These are phyloP conservation scores for Didymella keratinophila DNA, from an alignment of 2,329 filamentous ascomycete genomes.

Conservation along the genomic window DNA sequence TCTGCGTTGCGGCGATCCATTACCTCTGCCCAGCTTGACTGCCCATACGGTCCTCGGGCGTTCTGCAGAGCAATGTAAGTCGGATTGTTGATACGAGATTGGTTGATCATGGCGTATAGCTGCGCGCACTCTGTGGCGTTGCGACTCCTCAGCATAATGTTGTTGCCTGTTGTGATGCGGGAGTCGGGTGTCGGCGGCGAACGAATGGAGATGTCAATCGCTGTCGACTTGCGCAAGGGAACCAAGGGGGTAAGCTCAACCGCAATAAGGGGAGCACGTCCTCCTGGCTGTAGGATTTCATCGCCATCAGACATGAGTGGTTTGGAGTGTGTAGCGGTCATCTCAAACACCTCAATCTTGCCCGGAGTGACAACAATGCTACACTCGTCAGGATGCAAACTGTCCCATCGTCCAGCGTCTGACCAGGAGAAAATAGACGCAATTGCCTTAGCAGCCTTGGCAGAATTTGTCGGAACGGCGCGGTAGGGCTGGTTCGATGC, in stretches of 20 bases:
- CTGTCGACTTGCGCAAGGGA: constrained; percentile 87
- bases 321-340: constrained; percentile 58
- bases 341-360: constrained; percentile 69
- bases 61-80: constrained; percentile 83
- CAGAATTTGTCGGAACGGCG: constrained; percentile 59
- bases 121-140: constrained; percentile 79
- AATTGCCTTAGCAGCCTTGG: constrained; percentile 63
- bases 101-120: constrained; percentile 86
- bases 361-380: constrained; percentile 69
- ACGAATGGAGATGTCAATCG: constrained; percentile 91
- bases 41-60: constrained; percentile 67
- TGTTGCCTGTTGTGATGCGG: constrained; percentile 71
- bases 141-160: constrained; percentile 89
- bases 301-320: constrained; percentile 51
- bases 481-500: constrained; percentile 77
- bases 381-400: constrained; percentile 68
- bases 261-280: constrained; percentile 65
- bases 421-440: constrained; percentile 71
- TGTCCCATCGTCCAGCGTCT: constrained; percentile 66
- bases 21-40: constrained; percentile 57
- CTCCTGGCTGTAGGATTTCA: constrained; percentile 47
- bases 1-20: constrained; percentile 61
- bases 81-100: constrained; percentile 88
- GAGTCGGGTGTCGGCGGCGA: constrained; percentile 81
- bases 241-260: constrained; percentile 92